Conservation (phyloP, 257 asterid species). For the Plantago elongata region DNA sequence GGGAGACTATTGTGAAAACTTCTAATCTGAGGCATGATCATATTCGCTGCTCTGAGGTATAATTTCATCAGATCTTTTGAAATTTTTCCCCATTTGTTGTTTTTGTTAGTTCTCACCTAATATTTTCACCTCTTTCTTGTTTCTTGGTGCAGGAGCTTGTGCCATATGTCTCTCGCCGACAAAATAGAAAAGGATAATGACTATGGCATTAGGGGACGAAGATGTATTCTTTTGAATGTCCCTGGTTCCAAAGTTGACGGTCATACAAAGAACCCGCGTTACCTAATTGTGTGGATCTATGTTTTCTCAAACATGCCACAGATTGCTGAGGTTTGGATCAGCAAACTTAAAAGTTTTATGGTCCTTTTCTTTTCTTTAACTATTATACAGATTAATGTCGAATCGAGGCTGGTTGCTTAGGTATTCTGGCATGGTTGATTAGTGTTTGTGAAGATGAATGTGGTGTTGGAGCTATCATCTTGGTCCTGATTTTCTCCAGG, state of each 20-base stretch:
- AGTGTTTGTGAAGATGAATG: not conserved
- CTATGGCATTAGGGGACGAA: too few relatives aligned
- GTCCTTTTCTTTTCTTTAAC: not conserved
- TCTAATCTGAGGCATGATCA: conserved; percentile 46
- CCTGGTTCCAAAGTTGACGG: not conserved
- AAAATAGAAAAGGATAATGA: conserved; percentile 1
- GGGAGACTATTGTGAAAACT: conserved; percentile 87
- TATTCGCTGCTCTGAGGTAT: conserved; percentile 63
- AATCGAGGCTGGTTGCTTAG: conserved; percentile 3
- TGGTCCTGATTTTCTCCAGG: not conserved
- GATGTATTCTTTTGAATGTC: conserved; percentile 4
- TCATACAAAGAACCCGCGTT: too few relatives aligned
- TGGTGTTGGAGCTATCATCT: not conserved
- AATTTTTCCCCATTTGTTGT: not conserved
- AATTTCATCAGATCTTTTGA: conserved; percentile 6
- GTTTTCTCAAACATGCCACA: not conserved
- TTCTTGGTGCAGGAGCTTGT: conserved; percentile 31
- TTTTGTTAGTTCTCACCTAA: not conserved
- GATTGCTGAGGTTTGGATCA: conserved; percentile 7
- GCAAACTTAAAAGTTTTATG: not conserved
- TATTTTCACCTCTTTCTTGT: not conserved
- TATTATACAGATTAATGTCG: not conserved
- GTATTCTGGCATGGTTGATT: conserved; percentile 8
- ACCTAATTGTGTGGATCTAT: not conserved
- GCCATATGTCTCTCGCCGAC: conserved; percentile 8